Evolutionary conservation across 179 eudicot species (phyloP).

Genomic region (Patellifolia procumbens): DNA sequence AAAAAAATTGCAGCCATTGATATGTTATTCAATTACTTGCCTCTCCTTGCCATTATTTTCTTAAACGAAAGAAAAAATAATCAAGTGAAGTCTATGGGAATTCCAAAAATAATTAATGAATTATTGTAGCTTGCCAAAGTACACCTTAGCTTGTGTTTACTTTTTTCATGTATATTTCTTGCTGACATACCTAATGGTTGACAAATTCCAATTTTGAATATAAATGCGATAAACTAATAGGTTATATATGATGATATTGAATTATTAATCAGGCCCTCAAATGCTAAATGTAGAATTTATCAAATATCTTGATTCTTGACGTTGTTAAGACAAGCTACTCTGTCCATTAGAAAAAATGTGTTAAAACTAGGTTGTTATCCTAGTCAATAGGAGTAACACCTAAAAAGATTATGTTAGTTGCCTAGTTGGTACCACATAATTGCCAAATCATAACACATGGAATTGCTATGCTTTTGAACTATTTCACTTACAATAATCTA

Average conservation of each 20-base stretch:
- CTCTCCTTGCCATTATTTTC: not conserved
- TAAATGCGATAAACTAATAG: no score
- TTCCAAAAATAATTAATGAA: not conserved
- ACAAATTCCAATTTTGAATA: not conserved
- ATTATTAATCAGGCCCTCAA: no score
- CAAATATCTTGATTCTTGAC: not conserved
- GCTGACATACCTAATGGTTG: not conserved
- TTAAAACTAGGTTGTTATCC: no score
- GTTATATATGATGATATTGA: no score
- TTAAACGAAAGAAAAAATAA: not conserved
- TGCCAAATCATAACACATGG: not conserved
- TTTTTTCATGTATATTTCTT: not conserved
- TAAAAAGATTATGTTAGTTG: not conserved
- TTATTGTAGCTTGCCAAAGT: not conserved
- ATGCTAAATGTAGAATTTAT: not conserved
- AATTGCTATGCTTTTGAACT: not conserved
- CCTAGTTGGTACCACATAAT: slow-evolving; percentile 3
- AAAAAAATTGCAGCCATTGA: no score
- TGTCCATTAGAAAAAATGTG: no score
- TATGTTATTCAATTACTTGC: not conserved
- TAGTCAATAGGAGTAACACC: not conserved
- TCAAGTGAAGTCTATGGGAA: not conserved
- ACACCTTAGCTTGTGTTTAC: not conserved
- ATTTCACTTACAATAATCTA: not conserved
- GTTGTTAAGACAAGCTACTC: not conserved